Evolutionary conservation across 2,329 filamentous ascomycete genomes (phyloP).

Genomic region (Colletotrichum nymphaeae): DNA sequence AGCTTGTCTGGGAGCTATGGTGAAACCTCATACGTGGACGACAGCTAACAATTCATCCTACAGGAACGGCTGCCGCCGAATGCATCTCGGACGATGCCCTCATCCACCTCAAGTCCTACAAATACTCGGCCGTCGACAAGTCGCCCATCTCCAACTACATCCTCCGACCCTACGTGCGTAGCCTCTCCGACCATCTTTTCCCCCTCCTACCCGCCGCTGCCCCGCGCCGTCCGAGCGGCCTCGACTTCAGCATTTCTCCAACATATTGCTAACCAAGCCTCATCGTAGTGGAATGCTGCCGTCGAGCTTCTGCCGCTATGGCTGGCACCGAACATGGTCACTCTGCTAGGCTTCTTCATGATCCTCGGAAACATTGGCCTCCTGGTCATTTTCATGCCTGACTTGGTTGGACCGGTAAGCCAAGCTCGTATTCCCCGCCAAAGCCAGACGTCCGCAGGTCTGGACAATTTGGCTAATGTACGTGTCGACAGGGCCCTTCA

Average conservation of each 20-base stretch:
- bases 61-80: slow-evolving; percentile 69
- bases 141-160: slow-evolving; percentile 94
- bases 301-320: slow-evolving; percentile 93
- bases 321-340: slow-evolving; percentile 98
- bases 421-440: not conserved
- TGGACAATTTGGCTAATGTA: slow-evolving; percentile 14
- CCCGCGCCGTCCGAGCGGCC: slow-evolving; percentile 29
- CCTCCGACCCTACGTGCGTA: slow-evolving; percentile 90
- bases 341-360: slow-evolving; percentile 92
- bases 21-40: not conserved
- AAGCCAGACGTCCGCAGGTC: slow-evolving; percentile 19
- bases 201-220: slow-evolving; percentile 28
- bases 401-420: slow-evolving; percentile 87
- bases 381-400: slow-evolving; percentile 85
- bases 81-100: slow-evolving; percentile 92
- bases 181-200: slow-evolving; percentile 26
- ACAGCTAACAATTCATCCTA: slow-evolving; percentile 3
- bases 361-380: slow-evolving; percentile 85
- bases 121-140: slow-evolving; percentile 97
- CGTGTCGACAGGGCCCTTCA: slow-evolving; percentile 73
- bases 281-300: slow-evolving; percentile 90
- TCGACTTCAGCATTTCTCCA: slow-evolving; percentile 8
- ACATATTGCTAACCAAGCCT: slow-evolving; percentile 36
- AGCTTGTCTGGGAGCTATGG: slow-evolving; percentile 11
- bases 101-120: slow-evolving; percentile 92